Conservation (phyloP, 176 grass and related monocot genomes). For the Cymbopogon citratus region DNA sequence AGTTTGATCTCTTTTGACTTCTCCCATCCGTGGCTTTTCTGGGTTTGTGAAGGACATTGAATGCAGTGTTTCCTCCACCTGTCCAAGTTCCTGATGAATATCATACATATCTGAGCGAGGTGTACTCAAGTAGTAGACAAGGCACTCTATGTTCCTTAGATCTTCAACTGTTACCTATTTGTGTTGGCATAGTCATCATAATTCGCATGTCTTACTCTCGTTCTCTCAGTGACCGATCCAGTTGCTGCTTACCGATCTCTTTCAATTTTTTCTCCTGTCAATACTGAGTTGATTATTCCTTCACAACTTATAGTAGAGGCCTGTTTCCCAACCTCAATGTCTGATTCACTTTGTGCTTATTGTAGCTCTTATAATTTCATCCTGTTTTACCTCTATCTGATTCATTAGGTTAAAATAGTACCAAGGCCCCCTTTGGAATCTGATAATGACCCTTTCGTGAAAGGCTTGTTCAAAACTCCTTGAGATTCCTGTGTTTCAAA, state of each 20-base stretch:
- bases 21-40: conserved; percentile 23
- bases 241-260: conserved; percentile 2
- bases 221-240: conserved; percentile 16
- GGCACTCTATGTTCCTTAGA: conserved; percentile 35
- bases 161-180: conserved; percentile 20
- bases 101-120: conserved; percentile 19
- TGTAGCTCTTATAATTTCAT: neutral
- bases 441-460: neutral
- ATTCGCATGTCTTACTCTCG: conserved; percentile 15
- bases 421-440: neutral
- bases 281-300: neutral
- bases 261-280: conserved; percentile 12
- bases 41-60: conserved; percentile 16
- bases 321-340: neutral
- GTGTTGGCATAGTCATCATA: conserved; percentile 26
- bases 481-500: neutral
- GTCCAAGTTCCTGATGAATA: conserved; percentile 25
- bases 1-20: conserved; percentile 16
- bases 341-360: neutral
- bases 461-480: neutral
- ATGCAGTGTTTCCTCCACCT: conserved; percentile 6
- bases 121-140: conserved; percentile 7
- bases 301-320: neutral
- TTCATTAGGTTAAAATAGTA: neutral
- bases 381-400: neutral